Evolutionary conservation across 495 filamentous ascomycete genomes (phyloP), one percentile per base, ranked within the genome.

Genomic region (Trichodelitschia bisporula): DNA sequence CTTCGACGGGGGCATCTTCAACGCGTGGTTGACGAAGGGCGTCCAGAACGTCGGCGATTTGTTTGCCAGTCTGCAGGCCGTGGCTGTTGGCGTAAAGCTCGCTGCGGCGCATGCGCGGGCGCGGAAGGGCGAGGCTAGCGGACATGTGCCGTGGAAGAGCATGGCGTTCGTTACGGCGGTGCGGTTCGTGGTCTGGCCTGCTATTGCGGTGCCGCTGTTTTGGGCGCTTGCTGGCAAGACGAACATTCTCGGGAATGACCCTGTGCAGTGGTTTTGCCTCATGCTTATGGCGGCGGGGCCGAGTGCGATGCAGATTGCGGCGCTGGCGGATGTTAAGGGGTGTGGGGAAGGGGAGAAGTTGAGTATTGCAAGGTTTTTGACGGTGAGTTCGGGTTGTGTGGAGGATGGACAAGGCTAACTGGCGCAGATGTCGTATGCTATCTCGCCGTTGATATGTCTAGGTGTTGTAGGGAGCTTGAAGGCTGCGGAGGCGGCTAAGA

Each of bases 201-300:
- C 53, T 4, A 35, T 62, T 15, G 62, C 61, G 11, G 74, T 83
- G 33, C 45, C 56, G 0, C 13, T 64, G 4, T 59, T 80, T 12
- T 82, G 66, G 38, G 34, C 51, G 0, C 40, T 83, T n/a, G 72
- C 66, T 5, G 54, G 50, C 11, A 58, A 57, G 30, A 78, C 72
- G 0, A 34, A 40, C 12, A 12, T 70, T 4, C 46, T 82, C 2
- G 47, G 54, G 4, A 34, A 53, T 3, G 76, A 83, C 44, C 74
- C 77, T 0, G 66, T 83, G 24, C 43, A 82, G 13, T 80, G 69
- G 69, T 82, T 79, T 41, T 50, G 53, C 5, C 59, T 80, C 58
- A 79, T 78, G 71, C 41, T 79, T 15, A 79, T 80, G 66, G 72
- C 77, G 0, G 57, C 59, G 1, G 75, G 77, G 0, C 74, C 74